Evolutionary conservation across 2,329 filamentous ascomycete genomes (phyloP).

Genomic region (Emergomyces pasteurianus): DNA sequence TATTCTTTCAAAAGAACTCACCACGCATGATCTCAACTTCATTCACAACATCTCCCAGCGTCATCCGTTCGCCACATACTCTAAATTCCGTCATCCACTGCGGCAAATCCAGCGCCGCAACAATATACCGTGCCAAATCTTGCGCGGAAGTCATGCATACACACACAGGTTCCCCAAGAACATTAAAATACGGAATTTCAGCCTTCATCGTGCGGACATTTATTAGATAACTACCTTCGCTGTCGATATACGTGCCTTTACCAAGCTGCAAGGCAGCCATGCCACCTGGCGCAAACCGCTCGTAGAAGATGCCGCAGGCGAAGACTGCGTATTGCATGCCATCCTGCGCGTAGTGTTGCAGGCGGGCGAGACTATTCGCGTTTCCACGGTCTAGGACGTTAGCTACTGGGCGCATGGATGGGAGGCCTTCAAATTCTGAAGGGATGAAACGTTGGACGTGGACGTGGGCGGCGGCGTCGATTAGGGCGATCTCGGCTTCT

Average conservation of each 20-base stretch:
- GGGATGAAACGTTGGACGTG: slow-evolving; percentile 60
- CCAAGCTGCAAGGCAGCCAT: slow-evolving; percentile 51
- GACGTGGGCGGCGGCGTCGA: slow-evolving; percentile 55
- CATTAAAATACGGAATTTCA: slow-evolving; percentile 47
- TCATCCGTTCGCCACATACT: slow-evolving; percentile 56
- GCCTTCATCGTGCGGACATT: slow-evolving; percentile 48
- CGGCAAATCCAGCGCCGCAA: slow-evolving; percentile 50
- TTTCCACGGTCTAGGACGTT: slow-evolving; percentile 53
- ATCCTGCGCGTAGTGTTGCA: slow-evolving; percentile 41
- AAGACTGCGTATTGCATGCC: slow-evolving; percentile 58
- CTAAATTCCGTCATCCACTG: slow-evolving; percentile 58
- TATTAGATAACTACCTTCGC: slow-evolving; percentile 54
- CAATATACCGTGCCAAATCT: slow-evolving; percentile 60
- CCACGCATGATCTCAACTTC: slow-evolving; percentile 38
- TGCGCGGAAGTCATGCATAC: slow-evolving; percentile 57
- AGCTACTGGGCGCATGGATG: slow-evolving; percentile 41
- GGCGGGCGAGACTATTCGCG: slow-evolving; percentile 42
- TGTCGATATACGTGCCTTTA: slow-evolving; percentile 39
- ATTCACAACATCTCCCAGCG: slow-evolving; percentile 49
- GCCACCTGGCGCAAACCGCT: slow-evolving; percentile 58
- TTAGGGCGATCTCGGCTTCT: slow-evolving; percentile 54
- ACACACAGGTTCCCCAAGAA: slow-evolving; percentile 40
- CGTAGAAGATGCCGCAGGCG: slow-evolving; percentile 64
- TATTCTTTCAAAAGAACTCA: slow-evolving; percentile 15
- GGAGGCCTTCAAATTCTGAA: slow-evolving; percentile 60